phyloP scores from a whole-genome alignment of 78 protist species.

The Creolimax fragrantissima region DNA sequence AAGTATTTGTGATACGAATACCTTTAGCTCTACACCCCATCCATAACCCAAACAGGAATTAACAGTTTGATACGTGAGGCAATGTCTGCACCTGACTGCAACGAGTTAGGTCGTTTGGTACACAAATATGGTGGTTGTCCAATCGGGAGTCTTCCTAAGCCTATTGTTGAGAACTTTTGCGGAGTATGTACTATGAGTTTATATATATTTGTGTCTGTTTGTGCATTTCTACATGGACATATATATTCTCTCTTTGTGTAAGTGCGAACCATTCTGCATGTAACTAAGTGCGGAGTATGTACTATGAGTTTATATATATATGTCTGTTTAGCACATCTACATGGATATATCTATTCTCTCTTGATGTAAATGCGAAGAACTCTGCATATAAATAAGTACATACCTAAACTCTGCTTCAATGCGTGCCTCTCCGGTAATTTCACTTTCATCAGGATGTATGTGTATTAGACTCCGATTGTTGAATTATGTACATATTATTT shows the following conservation, averaged over 20 bases:
- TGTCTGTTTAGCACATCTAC: background rate
- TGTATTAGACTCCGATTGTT: no score
- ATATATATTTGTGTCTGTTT: background rate
- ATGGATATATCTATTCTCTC: background rate
- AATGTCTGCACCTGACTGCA: constrained; percentile 17
- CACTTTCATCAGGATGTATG: no score
- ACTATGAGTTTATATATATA: background rate
- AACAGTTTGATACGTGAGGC: constrained; percentile 10
- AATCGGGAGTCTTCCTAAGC: constrained; percentile 29
- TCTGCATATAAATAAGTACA: no score
- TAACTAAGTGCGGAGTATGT: background rate
- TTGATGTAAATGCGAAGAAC: background rate
- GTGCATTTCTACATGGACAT: background rate
- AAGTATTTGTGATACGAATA: no score
- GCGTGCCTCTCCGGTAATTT: no score
- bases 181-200: background rate
- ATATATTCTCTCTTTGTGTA: background rate
- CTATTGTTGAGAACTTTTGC: background rate
- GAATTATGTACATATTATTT: no score
- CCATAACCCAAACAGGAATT: no score
- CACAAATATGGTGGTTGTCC: constrained; percentile 67
- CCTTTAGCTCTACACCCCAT: no score
- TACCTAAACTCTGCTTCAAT: no score
- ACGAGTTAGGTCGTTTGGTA: constrained; percentile 18
- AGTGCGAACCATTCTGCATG: no score